Evolutionary conservation across 176 grass and related monocot species (phyloP), one percentile per base, ranked within the genome.

Genomic region (Coix lacrymajobi): DNA sequence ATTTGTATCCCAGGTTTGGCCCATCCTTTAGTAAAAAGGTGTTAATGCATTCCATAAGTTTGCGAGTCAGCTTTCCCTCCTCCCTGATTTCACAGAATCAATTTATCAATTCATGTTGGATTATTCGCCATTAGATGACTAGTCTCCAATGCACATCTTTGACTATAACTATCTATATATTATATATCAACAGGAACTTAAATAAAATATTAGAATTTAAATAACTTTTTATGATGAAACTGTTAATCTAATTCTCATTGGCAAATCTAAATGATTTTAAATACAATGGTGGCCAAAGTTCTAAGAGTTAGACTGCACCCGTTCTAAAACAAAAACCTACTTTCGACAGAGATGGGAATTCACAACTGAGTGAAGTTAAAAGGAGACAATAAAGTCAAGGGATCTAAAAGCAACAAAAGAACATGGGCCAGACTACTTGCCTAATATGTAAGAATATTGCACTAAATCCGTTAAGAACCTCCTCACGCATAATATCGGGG

Each of bases 21-120:
- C 95, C 95, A 66, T 95, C 92, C 88, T 89, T 98, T 38, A 84
- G 79, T 81, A 98, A 85, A 78, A 87, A 90, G 14, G 86, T 95
- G 88, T 95, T 95, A 46, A 98, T 48, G 71, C 90, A 98, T 56
- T 98, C 95, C 89, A 98, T 91, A 66, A 98, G 92, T 69, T 95
- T 98, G 87, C 82, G 83, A 24, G 85, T 86, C 71, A 98, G 74
- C 67, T 98, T 98, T 14, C 92, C 87, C 75, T 95, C 90, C 62
- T 98, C 89, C 82, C 92, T 98, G 82, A 89, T 85, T 81, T 48
- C 64, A 89, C 77, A 77, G 49, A 70, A 76, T 37, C 40, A 65
- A 87, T 32, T n/a, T 56, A 67, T n/a, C 25, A 80, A 22, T 19
- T 49, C 41, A 2, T 49, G 28, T 66, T 31, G 9, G 31, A 66